Conservation (phyloP, 192 early-diverging fungal species). For the Kickxella alabastrina region DNA sequence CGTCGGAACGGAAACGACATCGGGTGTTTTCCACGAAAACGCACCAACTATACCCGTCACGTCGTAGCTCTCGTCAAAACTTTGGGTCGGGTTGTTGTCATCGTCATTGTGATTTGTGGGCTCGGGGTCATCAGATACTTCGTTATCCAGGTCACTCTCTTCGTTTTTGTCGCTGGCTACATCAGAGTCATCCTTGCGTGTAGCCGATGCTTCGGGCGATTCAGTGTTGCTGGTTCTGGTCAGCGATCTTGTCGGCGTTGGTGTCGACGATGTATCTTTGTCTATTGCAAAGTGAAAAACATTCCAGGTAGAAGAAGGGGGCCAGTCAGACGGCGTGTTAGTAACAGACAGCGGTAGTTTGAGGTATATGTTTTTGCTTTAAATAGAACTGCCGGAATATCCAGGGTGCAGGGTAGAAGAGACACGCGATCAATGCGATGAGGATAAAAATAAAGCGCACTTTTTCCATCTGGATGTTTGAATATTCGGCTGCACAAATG, state of each 20-base stretch:
- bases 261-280: neutral
- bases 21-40: conserved; percentile 27
- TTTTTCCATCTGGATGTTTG: no score
- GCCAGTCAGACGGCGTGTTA: no score
- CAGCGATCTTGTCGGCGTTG: neutral
- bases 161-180: conserved; percentile 1
- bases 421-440: no score
- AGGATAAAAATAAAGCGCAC: no score
- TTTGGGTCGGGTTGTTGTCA: conserved; percentile 3
- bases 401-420: no score
- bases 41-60: conserved; percentile 32
- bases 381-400: no score
- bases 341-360: no score
- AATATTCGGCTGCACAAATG: no score
- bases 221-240: neutral
- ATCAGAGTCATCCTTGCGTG: neutral
- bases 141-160: neutral
- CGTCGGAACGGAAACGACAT: conserved; percentile 22
- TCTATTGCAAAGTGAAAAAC: no score
- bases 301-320: no score
- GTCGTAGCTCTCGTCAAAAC: conserved; percentile 39
- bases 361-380: no score
- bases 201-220: neutral
- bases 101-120: conserved; percentile 1
- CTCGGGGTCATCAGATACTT: neutral